phyloP scores from a whole-genome alignment of 768 basidiomycete species.

The Kondoa malvinella region DNA sequence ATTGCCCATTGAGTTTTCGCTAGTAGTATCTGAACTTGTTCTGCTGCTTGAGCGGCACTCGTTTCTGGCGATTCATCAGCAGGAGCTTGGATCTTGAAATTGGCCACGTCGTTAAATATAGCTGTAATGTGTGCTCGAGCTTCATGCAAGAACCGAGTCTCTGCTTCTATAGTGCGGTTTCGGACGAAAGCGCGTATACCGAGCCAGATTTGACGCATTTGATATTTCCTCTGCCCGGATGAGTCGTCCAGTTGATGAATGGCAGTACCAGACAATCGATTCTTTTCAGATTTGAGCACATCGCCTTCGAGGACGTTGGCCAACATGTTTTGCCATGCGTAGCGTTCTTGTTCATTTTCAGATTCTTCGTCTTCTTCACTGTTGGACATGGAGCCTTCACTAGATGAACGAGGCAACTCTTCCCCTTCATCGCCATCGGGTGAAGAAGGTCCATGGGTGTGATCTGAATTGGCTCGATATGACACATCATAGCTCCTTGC shows the following conservation, averaged over 20 bases:
- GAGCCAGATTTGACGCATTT: conserved; percentile 59
- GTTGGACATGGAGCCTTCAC: conserved; percentile 33
- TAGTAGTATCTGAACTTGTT: conserved; percentile 24
- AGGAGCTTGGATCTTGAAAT: conserved; percentile 48
- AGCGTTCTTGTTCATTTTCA: conserved; percentile 50
- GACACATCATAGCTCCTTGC: not conserved
- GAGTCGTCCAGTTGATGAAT: conserved; percentile 41
- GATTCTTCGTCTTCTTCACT: conserved; percentile 44
- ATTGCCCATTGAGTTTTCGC: conserved; percentile 25
- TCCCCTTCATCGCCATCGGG: not conserved
- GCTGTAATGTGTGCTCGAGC: conserved; percentile 63
- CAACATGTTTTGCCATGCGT: conserved; percentile 93
- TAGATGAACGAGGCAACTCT: conserved; percentile 33
- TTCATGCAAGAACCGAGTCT: conserved; percentile 64
- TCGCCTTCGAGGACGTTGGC: conserved; percentile 84
- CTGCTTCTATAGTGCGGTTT: conserved; percentile 62
- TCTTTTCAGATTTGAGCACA: conserved; percentile 86
- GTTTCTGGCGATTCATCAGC: conserved; percentile 22
- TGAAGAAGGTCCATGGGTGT: not conserved
- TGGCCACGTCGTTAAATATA: conserved; percentile 64
- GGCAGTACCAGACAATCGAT: conserved; percentile 65
- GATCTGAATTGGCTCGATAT: not conserved
- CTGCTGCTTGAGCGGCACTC: conserved; percentile 15
- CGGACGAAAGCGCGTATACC: conserved; percentile 75
- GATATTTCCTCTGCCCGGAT: conserved; percentile 28